Evolutionary conservation across 129 eudicot genomes (phyloP).

Genomic region (Helianthus tuberosus): DNA sequence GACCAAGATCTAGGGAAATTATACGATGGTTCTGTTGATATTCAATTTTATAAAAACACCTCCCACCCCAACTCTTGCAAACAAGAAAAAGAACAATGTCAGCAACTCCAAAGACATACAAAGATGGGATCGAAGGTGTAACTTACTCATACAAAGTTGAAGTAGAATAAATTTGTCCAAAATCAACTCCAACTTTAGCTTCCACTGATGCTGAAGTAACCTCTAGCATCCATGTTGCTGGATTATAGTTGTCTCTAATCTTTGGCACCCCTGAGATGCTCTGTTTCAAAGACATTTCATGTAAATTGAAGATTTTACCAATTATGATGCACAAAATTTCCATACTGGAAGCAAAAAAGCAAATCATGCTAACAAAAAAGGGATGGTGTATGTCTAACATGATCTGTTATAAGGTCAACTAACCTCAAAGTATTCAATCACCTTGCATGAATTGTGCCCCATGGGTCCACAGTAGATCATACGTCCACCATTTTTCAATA

Average conservation of each 20-base stretch:
- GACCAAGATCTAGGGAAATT: neutral
- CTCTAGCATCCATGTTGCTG: slow-evolving; percentile 98
- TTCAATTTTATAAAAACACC: neutral
- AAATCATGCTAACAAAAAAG: slow-evolving; percentile 1
- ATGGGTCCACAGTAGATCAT: slow-evolving; percentile 66
- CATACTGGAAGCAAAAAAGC: neutral
- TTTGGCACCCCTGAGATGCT: slow-evolving; percentile 68
- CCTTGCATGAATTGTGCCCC: slow-evolving; percentile 48
- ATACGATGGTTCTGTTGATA: neutral
- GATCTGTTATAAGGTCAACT: slow-evolving; percentile 4
- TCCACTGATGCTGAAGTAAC: slow-evolving; percentile 75
- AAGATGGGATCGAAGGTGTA: slow-evolving; percentile 3
- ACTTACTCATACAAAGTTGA: slow-evolving; percentile 66
- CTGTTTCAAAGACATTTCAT: slow-evolving; percentile 38
- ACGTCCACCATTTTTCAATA: slow-evolving; percentile 66
- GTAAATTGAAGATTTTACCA: neutral
- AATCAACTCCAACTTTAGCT: slow-evolving; percentile 68
- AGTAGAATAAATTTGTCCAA: slow-evolving; percentile 54
- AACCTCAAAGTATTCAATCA: slow-evolving; percentile 68
- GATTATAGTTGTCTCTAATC: slow-evolving; percentile 67
- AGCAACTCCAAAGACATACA: neutral
- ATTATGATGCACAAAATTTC: neutral
- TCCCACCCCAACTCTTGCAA: neutral
- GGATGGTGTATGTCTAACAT: neutral
- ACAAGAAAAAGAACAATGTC: neutral